A percentile compares a stretch with the other conserved stretches of the same genome.
phyloP scores from a whole-genome alignment of 2,329 filamentous ascomycete genomes.

The Akanthomyces muscarius region DNA sequence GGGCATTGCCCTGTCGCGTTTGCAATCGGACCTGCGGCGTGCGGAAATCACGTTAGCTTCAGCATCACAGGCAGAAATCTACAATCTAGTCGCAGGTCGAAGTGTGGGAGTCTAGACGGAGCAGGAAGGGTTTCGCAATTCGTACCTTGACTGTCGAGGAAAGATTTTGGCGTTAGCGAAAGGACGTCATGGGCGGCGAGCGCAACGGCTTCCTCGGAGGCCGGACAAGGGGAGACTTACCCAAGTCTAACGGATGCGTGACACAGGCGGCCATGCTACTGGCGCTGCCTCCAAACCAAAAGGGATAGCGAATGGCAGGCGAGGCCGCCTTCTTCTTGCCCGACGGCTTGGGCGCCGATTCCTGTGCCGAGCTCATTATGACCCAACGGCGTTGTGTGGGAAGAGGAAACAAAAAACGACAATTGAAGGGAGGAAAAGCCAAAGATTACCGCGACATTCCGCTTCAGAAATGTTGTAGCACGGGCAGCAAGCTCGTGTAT shows the following conservation, averaged over 20 bases:
- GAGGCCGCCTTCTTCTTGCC: slow-evolving; percentile 35
- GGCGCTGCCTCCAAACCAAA: slow-evolving; percentile 96
- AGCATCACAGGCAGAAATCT: not conserved
- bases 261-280: slow-evolving; percentile 87
- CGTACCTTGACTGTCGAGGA: slow-evolving; percentile 47
- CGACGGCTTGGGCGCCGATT: slow-evolving; percentile 21
- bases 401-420: not conserved
- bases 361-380: slow-evolving; percentile 15
- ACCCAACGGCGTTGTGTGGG: not conserved
- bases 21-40: slow-evolving; percentile 72
- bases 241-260: slow-evolving; percentile 88
- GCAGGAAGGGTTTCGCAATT: not conserved
- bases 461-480: not conserved
- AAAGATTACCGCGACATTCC: slow-evolving; percentile 14
- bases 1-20: slow-evolving; percentile 70
- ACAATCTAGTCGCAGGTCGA: not conserved
- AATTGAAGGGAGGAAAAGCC: not conserved
- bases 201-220: not conserved
- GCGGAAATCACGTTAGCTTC: slow-evolving; percentile 17
- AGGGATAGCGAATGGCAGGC: slow-evolving; percentile 60
- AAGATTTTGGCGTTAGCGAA: slow-evolving; percentile 24
- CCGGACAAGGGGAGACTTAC: slow-evolving; percentile 47
- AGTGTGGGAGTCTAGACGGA: not conserved
- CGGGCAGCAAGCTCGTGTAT: not conserved
- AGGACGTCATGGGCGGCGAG: not conserved